Evolutionary conservation across 2,329 filamentous ascomycete species (phyloP).

Genomic region (Fusarium succisae): DNA sequence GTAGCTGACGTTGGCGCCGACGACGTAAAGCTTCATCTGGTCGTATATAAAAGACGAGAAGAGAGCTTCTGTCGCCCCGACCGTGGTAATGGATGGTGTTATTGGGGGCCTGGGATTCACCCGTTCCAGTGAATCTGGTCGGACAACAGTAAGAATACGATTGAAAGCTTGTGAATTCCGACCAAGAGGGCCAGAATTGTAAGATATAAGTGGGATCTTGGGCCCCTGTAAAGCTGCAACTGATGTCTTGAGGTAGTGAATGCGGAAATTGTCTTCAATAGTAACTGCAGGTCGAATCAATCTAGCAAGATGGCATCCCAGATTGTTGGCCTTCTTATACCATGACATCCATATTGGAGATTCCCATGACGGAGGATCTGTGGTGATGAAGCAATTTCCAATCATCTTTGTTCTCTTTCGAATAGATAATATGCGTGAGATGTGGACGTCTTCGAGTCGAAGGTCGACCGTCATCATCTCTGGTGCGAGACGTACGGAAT

Average conservation of each 20-base stretch:
- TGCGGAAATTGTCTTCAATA: constrained; percentile 70
- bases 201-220: constrained; percentile 66
- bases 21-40: constrained; percentile 76
- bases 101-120: constrained; percentile 37
- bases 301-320: constrained; percentile 71
- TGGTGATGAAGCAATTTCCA: constrained; percentile 59
- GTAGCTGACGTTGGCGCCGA: constrained; percentile 77
- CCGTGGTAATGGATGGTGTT: constrained; percentile 61
- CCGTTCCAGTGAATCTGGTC: constrained; percentile 51
- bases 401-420: constrained; percentile 70
- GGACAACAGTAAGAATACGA: constrained; percentile 67
- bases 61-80: constrained; percentile 71
- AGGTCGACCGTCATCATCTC: constrained; percentile 73
- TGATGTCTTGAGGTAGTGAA: constrained; percentile 63
- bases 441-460: constrained; percentile 60
- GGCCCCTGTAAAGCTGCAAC: constrained; percentile 54
- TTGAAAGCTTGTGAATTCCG: constrained; percentile 75
- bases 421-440: constrained; percentile 59
- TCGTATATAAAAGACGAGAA: constrained; percentile 74
- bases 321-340: constrained; percentile 65
- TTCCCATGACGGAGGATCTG: constrained; percentile 62
- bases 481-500: constrained; percentile 69
- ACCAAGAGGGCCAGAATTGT: constrained; percentile 71
- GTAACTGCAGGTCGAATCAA: constrained; percentile 66
- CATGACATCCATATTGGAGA: constrained; percentile 63